Evolutionary conservation across 1,284 basidiomycete genomes (phyloP), one percentile per base, ranked within the genome.

Genomic region (Kwoniella shivajii): DNA sequence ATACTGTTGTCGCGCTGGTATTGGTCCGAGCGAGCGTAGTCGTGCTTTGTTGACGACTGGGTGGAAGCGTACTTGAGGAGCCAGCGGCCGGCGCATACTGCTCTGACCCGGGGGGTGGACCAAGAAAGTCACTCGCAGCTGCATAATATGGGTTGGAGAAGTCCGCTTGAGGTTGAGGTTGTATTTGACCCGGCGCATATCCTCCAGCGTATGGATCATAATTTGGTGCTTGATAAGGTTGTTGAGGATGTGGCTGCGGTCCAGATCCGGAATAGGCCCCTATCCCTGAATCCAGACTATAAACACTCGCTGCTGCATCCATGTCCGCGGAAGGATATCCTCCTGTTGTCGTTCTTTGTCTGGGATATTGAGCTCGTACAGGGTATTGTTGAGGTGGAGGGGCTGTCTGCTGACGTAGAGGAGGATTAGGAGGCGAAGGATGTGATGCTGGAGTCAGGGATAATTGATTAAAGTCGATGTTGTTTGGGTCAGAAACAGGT

Each of bases 51-150:
- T 75, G 72, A 20, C 69, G 66, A 4, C 64, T 61, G 7, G 67
- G 61, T 9, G 56, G 64, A 16, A 56, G 48, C 22, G 41, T 49
- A 36, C 54, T 56, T 13, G 64, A 61, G 11, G 62, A 56, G 18
- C 57, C 54, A 14, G 45, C 45, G n/a, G 24, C 51, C 6, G 31
- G 33, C 7, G 51, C 33, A 14, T 36, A 65, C 14, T 77, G 70
- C 44, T 72, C 71, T 26, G 76, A 64, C n/a, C 76, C 79, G 22
- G 78, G 78, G 3, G 78, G 78, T 24, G 73, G 64, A 39, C 90
- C 90, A 7, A 93, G 81, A 20, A 92, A 87, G 70, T 88, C 85
- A 30, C 88, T 90, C 3, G 90, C 90, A 6, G 80, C 79, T 0
- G 76, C 73, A 59, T 80, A 79, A 61, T 78, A 77, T 20, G 79